Percentiles rank a stretch among this genome's conserved stretches.
phyloP scores from a whole-genome alignment of 2,329 filamentous ascomycete genomes.

The Verruconis gallopava region DNA sequence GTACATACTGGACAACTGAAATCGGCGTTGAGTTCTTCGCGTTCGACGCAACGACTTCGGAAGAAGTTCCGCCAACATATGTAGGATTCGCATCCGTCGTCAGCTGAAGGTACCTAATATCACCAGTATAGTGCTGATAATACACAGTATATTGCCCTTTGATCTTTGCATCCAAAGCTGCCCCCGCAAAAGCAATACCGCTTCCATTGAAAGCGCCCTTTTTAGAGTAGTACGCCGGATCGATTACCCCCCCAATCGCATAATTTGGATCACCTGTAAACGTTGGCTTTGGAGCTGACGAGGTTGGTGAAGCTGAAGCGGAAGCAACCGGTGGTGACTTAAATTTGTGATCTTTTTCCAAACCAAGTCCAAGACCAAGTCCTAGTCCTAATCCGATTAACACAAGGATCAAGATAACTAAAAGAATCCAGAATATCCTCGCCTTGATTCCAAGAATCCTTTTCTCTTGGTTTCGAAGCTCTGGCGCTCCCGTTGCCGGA shows the following conservation, averaged over 20 bases:
- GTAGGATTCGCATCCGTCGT: slow-evolving; percentile 17
- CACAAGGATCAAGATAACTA: neutral
- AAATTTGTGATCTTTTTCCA: too few relatives aligned
- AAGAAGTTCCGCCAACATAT: slow-evolving; percentile 27
- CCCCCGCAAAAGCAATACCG: slow-evolving; percentile 32
- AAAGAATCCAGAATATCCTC: neutral
- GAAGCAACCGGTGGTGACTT: too few relatives aligned
- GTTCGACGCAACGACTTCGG: slow-evolving; percentile 27
- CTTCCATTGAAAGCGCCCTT: slow-evolving; percentile 35
- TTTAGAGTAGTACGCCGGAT: slow-evolving; percentile 22
- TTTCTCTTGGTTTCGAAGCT: too few relatives aligned
- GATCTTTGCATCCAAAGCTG: slow-evolving; percentile 26
- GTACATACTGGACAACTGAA: slow-evolving; percentile 31
- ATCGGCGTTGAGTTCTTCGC: slow-evolving; percentile 32
- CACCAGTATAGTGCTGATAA: slow-evolving; percentile 32
- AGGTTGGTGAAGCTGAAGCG: too few relatives aligned
- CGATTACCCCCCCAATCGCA: slow-evolving; percentile 27
- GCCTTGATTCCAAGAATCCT: neutral
- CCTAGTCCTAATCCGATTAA: neutral
- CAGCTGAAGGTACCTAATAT: slow-evolving; percentile 29
- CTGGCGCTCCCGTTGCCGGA: too few relatives aligned
- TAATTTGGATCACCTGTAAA: neutral
- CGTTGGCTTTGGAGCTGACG: too few relatives aligned
- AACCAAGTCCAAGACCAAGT: neutral
- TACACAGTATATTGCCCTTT: slow-evolving; percentile 30